phyloP scores from a whole-genome alignment of 768 basidiomycete genomes.

The Lactarius evosmus region DNA sequence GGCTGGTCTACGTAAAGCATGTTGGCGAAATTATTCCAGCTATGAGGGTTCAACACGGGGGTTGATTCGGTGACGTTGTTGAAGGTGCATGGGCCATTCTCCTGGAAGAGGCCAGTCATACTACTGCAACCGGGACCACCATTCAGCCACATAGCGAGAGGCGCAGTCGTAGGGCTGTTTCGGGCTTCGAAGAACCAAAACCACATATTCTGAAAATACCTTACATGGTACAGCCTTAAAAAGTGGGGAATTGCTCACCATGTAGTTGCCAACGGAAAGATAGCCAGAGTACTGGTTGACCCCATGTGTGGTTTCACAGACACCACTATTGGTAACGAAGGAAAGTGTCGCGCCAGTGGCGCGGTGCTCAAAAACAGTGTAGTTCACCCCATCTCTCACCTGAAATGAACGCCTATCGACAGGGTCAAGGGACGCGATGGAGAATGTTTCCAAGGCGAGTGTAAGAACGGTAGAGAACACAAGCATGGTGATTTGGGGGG shows the following conservation, averaged over 20 bases:
- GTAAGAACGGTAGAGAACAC: background rate
- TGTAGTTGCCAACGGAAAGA: background rate
- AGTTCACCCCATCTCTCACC: background rate
- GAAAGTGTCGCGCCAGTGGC: background rate
- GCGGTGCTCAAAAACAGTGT: constrained; percentile 1
- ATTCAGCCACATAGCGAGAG: constrained; percentile 9
- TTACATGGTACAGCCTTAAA: background rate
- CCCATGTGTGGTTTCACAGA: background rate
- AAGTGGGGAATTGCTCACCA: background rate
- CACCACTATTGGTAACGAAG: background rate
- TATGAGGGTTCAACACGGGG: constrained; percentile 13
- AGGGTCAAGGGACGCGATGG: background rate
- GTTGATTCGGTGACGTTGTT: constrained; percentile 2
- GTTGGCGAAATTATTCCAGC: constrained; percentile 20
- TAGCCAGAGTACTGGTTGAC: constrained; percentile 3
- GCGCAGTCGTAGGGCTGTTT: background rate
- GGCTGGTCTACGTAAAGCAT: constrained; percentile 26
- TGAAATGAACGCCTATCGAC: constrained; percentile 5
- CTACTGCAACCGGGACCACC: background rate
- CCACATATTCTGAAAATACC: constrained; percentile 3
- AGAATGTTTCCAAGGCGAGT: background rate
- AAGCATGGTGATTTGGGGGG: too few relatives aligned
- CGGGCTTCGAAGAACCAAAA: constrained; percentile 13
- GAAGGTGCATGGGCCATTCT: constrained; percentile 22
- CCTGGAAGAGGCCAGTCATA: constrained; percentile 10